Evolutionary conservation across 2,329 filamentous ascomycete species (phyloP).

Genomic region (Trichoderma hamatum): DNA sequence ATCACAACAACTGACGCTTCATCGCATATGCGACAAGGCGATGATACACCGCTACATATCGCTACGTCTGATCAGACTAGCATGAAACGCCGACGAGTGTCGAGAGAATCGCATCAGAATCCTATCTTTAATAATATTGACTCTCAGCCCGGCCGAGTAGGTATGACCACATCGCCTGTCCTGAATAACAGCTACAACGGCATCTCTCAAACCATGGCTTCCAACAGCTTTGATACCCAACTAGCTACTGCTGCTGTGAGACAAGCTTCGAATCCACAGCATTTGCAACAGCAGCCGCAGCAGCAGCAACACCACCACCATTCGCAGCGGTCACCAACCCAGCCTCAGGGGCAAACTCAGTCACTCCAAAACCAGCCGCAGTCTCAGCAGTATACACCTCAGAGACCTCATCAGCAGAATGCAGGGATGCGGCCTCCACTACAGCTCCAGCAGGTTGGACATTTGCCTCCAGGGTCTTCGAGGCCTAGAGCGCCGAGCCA

Average conservation of each 20-base stretch:
- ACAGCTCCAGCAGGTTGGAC: conserved; percentile 29
- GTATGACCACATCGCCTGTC: conserved; percentile 27
- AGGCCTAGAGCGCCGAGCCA: conserved; percentile 25
- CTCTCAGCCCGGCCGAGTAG: conserved; percentile 26
- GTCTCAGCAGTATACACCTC: conserved; percentile 17
- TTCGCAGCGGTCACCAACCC: conserved; percentile 19
- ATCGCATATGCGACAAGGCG: conserved; percentile 19
- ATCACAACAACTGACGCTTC: background rate
- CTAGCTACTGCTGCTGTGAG: conserved; percentile 21
- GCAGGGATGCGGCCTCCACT: conserved; percentile 12
- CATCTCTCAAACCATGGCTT: conserved; percentile 26
- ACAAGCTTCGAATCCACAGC: conserved; percentile 25
- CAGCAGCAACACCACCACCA: conserved; percentile 14
- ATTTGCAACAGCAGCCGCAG: conserved; percentile 11
- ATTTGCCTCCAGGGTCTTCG: conserved; percentile 18
- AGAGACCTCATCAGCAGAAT: conserved; percentile 16
- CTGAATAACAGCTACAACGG: conserved; percentile 24
- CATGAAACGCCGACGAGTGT: conserved; percentile 36
- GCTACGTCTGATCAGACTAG: conserved; percentile 25
- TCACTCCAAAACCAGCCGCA: conserved; percentile 17
- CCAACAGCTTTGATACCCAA: conserved; percentile 31
- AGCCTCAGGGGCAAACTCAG: conserved; percentile 6
- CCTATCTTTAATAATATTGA: conserved; percentile 14
- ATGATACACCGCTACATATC: conserved; percentile 28
- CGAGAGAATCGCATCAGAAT: conserved; percentile 31